Evolutionary conservation across 495 filamentous ascomycete species (phyloP).

Genomic region (Penicillium parvum): DNA sequence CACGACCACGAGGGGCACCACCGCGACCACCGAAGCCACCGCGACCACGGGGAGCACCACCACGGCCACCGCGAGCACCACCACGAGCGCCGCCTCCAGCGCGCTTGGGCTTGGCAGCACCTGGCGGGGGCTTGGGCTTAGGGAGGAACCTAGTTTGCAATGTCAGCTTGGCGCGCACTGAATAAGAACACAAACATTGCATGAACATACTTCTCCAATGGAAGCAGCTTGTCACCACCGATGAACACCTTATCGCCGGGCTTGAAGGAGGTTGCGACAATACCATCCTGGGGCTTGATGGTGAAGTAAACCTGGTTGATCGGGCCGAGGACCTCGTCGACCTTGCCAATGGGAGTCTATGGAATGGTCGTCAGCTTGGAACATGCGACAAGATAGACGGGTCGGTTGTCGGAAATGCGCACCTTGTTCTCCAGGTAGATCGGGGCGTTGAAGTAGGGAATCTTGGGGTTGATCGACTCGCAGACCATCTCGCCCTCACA

Average conservation of each 20-base stretch:
- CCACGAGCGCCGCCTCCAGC: slow-evolving; percentile 50
- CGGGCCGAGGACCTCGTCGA: slow-evolving; percentile 72
- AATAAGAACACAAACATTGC: not conserved
- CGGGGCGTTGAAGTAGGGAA: slow-evolving; percentile 98
- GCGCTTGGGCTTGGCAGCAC: slow-evolving; percentile 55
- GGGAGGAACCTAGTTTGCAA: slow-evolving; percentile 67
- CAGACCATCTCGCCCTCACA: slow-evolving; percentile 97
- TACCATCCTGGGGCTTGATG: slow-evolving; percentile 92
- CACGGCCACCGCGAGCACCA: slow-evolving; percentile 39
- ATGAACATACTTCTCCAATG: slow-evolving; percentile 67
- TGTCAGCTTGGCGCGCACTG: slow-evolving; percentile 15
- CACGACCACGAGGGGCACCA: slow-evolving; percentile 12
- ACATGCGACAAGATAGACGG: not conserved
- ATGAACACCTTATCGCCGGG: slow-evolving; percentile 96
- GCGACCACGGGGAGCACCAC: slow-evolving; percentile 38
- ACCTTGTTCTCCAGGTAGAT: slow-evolving; percentile 99
- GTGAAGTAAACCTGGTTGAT: slow-evolving; percentile 98
- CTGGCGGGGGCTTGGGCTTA: slow-evolving; percentile 80
- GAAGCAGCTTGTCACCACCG: slow-evolving; percentile 86
- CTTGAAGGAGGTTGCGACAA: slow-evolving; percentile 92
- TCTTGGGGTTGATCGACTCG: slow-evolving; percentile 87
- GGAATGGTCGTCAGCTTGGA: slow-evolving; percentile 17
- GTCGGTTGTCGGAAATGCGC: slow-evolving; percentile 7
- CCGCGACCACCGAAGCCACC: slow-evolving; percentile 25
- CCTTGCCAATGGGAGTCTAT: slow-evolving; percentile 56